A percentile compares a stretch with the other conserved stretches of the same genome.
Evolutionary conservation across 2,329 filamentous ascomycete species (phyloP).

Genomic region (Colletotrichum sp.): DNA sequence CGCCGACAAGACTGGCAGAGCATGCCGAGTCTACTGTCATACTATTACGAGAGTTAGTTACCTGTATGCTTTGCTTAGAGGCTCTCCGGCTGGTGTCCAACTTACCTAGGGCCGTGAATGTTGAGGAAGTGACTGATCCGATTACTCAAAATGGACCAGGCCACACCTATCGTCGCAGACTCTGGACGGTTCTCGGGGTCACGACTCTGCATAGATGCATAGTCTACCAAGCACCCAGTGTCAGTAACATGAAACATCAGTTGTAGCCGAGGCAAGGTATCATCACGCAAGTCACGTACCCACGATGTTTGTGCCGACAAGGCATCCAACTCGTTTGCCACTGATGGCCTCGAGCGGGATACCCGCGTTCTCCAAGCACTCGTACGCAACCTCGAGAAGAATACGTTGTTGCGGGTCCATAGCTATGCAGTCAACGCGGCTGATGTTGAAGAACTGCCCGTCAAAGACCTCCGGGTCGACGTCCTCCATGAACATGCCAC

Average conservation of each 20-base stretch:
- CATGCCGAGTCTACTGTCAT: conserved; percentile 66
- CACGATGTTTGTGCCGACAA: conserved; percentile 30
- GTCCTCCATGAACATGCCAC: conserved; percentile 39
- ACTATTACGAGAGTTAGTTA: conserved; percentile 29
- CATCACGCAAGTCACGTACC: conserved; percentile 16
- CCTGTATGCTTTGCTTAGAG: not conserved
- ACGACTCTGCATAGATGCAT: not conserved
- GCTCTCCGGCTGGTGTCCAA: not conserved
- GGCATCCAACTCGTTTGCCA: not conserved
- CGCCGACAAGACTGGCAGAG: conserved; percentile 59
- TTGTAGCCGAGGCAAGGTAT: not conserved
- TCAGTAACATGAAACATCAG: not conserved
- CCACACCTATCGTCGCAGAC: not conserved
- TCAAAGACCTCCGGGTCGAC: conserved; percentile 30
- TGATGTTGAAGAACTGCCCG: conserved; percentile 40
- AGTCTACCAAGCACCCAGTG: not conserved
- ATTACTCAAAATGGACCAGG: not conserved
- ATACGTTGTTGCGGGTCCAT: conserved; percentile 58
- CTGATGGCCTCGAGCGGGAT: not conserved
- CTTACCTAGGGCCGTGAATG: conserved; percentile 29
- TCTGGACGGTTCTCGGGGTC: not conserved
- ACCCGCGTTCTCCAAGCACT: conserved; percentile 25
- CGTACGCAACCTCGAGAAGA: conserved; percentile 39
- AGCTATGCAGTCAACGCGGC: conserved; percentile 53
- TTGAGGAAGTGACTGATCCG: conserved; percentile 36